Base-by-base conservation (phyloP, 352 stramenopile genomes). In the Phytophthora sp. region DNA sequence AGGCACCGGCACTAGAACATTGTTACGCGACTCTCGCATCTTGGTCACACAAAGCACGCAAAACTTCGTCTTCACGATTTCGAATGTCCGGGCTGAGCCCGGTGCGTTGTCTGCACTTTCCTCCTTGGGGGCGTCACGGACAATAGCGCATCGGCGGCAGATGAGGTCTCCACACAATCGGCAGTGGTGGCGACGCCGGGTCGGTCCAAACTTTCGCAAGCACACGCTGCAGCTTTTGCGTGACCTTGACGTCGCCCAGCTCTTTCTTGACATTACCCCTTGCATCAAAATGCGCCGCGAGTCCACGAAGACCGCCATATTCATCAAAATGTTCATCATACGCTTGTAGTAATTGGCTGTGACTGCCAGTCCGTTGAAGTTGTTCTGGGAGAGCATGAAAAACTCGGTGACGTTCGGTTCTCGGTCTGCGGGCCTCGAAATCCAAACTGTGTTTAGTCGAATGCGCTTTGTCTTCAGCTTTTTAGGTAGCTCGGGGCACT, bases 131-230 rank as follows among this genome's bases (percentile, higher is more conserved):
- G 79, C 71, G 44, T 84, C 67, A 23, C 82, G 82, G 20, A 87
- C 69, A 20, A 92, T 72, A 35, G 74, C 67, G 51, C 85, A 94
- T 44, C 84, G 85, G 43, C 82, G 62, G 57, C 85, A 94, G 59
- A 92, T 87, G 30, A 94, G 79, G 28, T 94, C 81, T 45, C 85
- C 85, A 46, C 85, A 94, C n/a, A 94, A 55, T 4, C 85, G 72
- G 50, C 85, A 94, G 67, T 92, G 83, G 54, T 94, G 85, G 18
- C 85, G 82, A 6, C 78, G 75, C 8, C 82, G 76, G n/a, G 79
- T 86, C 3, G 82, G 66, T 10, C 74, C 58, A 45, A 94, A 94
- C 21, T 75, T 70, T 20, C 78, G 70, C 28, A 83, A 76, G 54
- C 85, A 94, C 3, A 92, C 76, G 20, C 75, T 80, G 48, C 85